Percentiles rank a stretch among this genome's conserved stretches.
These are phyloP conservation scores for Kwoniella shandongensis DNA, from an alignment of 768 basidiomycete species.

Conservation along the genomic window DNA sequence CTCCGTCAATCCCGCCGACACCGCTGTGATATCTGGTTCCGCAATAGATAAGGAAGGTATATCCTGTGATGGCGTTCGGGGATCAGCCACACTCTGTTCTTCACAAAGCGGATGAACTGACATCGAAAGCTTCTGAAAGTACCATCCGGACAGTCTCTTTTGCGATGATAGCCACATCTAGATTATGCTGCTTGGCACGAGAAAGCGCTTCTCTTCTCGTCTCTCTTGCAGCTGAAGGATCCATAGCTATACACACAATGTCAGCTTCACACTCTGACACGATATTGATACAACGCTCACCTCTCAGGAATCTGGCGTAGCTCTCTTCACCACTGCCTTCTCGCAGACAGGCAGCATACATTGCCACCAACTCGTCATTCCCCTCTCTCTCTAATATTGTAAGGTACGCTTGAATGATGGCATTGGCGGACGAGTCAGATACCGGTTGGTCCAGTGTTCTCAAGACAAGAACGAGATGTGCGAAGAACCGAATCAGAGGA, in stretches of 20 bases:
- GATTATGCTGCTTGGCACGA: constrained; percentile 76
- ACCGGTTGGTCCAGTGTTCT: constrained; percentile 75
- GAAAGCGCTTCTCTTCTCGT: constrained; percentile 71
- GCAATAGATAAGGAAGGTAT: constrained; percentile 40
- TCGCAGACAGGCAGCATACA: constrained; percentile 88
- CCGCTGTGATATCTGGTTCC: constrained; percentile 43
- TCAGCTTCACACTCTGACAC: not conserved
- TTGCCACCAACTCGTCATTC: constrained; percentile 80
- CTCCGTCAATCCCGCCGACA: constrained; percentile 36
- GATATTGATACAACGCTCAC: constrained; percentile 35
- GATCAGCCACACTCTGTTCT: not conserved
- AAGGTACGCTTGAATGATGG: constrained; percentile 84
- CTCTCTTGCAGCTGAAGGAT: constrained; percentile 54
- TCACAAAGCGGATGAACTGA: constrained; percentile 21
- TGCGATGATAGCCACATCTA: constrained; percentile 79
- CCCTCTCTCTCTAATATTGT: constrained; percentile 80
- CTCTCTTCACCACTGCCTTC: constrained; percentile 84
- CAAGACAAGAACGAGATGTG: constrained; percentile 85
- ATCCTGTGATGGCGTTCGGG: constrained; percentile 20
- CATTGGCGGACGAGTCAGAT: constrained; percentile 71
- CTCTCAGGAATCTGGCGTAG: constrained; percentile 82
- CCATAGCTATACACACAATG: constrained; percentile 42
- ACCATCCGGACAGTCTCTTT: constrained; percentile 69
- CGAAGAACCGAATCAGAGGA: constrained; percentile 70
- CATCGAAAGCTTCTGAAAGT: constrained; percentile 58